Conservation (phyloP, 228 moss, liverwort and hornwort genomes). For the Sphagnum fallax region DNA sequence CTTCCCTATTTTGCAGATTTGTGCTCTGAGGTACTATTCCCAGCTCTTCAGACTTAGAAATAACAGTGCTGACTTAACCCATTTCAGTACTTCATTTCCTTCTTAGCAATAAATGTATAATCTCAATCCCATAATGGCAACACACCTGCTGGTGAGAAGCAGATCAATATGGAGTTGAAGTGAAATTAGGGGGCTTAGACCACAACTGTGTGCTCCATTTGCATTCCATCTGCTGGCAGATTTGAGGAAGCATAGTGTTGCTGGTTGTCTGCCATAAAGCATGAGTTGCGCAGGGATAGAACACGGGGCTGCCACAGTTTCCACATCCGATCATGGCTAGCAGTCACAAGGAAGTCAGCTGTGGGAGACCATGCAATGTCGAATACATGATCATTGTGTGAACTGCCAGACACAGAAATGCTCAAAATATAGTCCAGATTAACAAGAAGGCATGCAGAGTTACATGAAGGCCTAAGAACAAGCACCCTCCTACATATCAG, state of each 20-base stretch:
- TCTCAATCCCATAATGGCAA: too few species aligned
- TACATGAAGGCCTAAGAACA: too few species aligned
- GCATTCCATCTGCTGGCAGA: conserved; percentile 50
- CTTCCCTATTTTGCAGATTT: too few species aligned
- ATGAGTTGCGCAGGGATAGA: conserved; percentile 56
- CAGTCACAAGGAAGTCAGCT: conserved; percentile 93
- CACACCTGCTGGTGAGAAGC: too few species aligned
- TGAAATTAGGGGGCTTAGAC: conserved; percentile 15
- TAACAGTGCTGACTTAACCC: too few species aligned
- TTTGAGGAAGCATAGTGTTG: conserved; percentile 51
- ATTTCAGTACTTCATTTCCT: too few species aligned
- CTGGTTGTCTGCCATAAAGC: conserved; percentile 46
- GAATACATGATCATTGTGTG: conserved; percentile 95
- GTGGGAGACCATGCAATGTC: conserved; percentile 98
- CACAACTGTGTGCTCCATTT: conserved; percentile 48
- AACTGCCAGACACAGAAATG: conserved; percentile 39
- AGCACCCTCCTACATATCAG: too few species aligned
- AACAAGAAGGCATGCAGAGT: not conserved
- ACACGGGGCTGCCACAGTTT: conserved; percentile 92
- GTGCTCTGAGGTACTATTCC: too few species aligned
- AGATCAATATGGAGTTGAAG: too few species aligned
- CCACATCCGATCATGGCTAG: conserved; percentile 96
- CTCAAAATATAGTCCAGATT: not conserved
- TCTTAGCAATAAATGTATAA: too few species aligned
- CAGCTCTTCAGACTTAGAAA: too few species aligned